Evolutionary conservation across 2,329 filamentous ascomycete species (phyloP).

Genomic region (Colletotrichum sp.): DNA sequence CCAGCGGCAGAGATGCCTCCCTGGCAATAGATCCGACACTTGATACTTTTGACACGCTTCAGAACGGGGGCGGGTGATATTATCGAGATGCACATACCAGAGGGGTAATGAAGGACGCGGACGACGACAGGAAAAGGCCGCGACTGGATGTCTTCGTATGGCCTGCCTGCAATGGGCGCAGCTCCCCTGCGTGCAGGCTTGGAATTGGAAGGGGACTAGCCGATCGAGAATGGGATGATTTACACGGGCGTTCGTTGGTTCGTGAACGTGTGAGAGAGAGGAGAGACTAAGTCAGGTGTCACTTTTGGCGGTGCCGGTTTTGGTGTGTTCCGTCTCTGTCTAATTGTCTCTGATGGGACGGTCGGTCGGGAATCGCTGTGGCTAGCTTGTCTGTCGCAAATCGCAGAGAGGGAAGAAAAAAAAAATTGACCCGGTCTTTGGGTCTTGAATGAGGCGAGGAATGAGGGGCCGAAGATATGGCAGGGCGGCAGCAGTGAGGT

Average conservation of each 20-base stretch:
- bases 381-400: neutral
- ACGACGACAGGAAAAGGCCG: neutral
- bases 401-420: neutral
- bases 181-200: neutral
- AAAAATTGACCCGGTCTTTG: neutral
- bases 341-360: neutral
- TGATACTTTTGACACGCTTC: neutral
- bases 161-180: neutral
- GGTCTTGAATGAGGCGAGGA: neutral
- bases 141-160: neutral
- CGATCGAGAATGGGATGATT: slow-evolving; percentile 10
- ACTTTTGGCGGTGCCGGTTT: neutral
- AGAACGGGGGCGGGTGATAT: neutral
- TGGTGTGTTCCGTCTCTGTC: neutral
- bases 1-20: neutral
- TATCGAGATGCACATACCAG: slow-evolving; percentile 21
- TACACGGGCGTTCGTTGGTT: slow-evolving; percentile 7
- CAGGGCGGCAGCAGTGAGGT: neutral
- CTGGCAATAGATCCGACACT: neutral
- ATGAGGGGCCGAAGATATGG: neutral
- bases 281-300: neutral
- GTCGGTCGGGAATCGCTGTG: neutral
- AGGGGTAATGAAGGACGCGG: neutral
- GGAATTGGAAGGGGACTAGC: slow-evolving; percentile 7
- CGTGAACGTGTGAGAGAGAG: neutral